These are phyloP conservation scores for Knoxdaviesia capensis DNA, from an alignment of 2,329 filamentous ascomycete genomes.

Conservation along the genomic window DNA sequence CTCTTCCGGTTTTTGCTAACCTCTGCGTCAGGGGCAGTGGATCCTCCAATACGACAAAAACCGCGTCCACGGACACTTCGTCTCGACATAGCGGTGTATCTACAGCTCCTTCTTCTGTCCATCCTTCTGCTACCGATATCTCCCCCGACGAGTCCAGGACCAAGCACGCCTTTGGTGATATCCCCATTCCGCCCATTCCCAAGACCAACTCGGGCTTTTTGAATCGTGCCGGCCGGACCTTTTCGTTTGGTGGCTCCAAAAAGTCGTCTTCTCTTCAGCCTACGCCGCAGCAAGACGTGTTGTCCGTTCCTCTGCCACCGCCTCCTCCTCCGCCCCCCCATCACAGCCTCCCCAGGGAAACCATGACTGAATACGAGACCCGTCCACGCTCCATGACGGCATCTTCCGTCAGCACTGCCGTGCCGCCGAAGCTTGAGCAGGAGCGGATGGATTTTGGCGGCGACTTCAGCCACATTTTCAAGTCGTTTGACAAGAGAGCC, in stretches of 20 bases:
- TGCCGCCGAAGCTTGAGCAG: constrained; percentile 17
- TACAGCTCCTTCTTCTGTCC: constrained; percentile 39
- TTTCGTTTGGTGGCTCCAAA: constrained; percentile 37
- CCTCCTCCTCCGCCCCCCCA: constrained; percentile 14
- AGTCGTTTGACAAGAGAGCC: constrained; percentile 32
- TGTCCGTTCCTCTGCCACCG: constrained; percentile 11
- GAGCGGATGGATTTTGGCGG: constrained; percentile 32
- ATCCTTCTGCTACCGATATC: constrained; percentile 5
- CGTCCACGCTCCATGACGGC: constrained; percentile 21
- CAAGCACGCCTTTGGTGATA: constrained; percentile 19
- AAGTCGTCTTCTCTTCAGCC: constrained; percentile 18
- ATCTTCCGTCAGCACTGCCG: constrained; percentile 32
- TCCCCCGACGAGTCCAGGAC: constrained; percentile 1
- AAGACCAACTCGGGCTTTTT: constrained; percentile 32
- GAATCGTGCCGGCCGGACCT: constrained; percentile 34
- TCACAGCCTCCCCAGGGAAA: too few species aligned
- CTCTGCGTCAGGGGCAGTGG: constrained; percentile 13
- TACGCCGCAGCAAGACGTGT: constrained; percentile 11
- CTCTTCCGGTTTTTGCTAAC: constrained; percentile 3
- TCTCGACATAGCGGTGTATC: constrained; percentile 42
- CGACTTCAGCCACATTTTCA: constrained; percentile 36
- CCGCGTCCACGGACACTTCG: constrained; percentile 36
- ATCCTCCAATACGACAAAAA: constrained; percentile 40
- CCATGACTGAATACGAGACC: too few species aligned
- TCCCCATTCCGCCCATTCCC: constrained; percentile 18